A percentile compares a stretch with the other conserved stretches of the same genome.
These are phyloP conservation scores for Plenodomus lindquistii DNA, from an alignment of 2,329 filamentous ascomycete species.

Conservation along the genomic window DNA sequence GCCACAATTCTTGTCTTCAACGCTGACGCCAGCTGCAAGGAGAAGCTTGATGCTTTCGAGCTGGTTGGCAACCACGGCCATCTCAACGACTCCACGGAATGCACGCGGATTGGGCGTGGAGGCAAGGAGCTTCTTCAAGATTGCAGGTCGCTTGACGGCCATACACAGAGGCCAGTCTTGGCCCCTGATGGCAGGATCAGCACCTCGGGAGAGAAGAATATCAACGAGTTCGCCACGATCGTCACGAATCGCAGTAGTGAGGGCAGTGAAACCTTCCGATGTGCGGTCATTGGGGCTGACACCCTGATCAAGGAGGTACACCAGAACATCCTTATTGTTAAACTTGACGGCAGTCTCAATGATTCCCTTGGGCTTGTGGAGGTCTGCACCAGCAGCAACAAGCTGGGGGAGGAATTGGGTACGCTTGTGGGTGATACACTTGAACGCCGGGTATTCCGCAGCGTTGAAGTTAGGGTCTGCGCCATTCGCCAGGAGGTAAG, in stretches of 20 bases:
- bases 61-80: slow-evolving; percentile 68
- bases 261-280: slow-evolving; percentile 61
- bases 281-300: slow-evolving; percentile 64
- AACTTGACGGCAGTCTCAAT: slow-evolving; percentile 65
- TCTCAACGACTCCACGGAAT: slow-evolving; percentile 69
- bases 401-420: slow-evolving; percentile 64
- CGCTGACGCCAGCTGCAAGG: slow-evolving; percentile 65
- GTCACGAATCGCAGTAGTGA: slow-evolving; percentile 68
- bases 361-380: slow-evolving; percentile 65
- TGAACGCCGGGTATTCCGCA: slow-evolving; percentile 68
- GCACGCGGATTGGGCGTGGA: slow-evolving; percentile 62
- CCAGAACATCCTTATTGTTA: slow-evolving; percentile 64
- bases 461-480: slow-evolving; percentile 60
- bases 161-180: slow-evolving; percentile 73
- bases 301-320: slow-evolving; percentile 64
- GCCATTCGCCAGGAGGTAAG: slow-evolving; percentile 59
- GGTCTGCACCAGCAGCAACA: slow-evolving; percentile 61
- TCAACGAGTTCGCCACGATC: slow-evolving; percentile 64
- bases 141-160: slow-evolving; percentile 64
- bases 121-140: slow-evolving; percentile 62
- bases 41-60: slow-evolving; percentile 69
- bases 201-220: slow-evolving; percentile 60
- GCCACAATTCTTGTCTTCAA: slow-evolving; percentile 73
- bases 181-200: slow-evolving; percentile 65
- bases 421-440: slow-evolving; percentile 69